Base-by-base conservation (phyloP, 2,329 filamentous ascomycete genomes). In the Epichloe aotearoae region DNA sequence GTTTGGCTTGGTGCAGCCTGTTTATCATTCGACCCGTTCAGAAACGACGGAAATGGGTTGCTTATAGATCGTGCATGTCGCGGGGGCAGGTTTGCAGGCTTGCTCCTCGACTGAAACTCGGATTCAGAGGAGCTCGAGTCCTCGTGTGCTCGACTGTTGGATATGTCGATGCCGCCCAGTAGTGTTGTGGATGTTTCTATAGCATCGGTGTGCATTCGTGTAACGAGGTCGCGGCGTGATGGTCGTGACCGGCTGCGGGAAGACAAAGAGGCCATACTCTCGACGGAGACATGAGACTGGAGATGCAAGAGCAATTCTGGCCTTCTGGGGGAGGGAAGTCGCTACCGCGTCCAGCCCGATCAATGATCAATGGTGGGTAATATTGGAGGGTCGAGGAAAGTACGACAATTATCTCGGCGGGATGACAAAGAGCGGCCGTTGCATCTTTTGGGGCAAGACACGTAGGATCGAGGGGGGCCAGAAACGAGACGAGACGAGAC, bases 11-110 rank as follows among this genome's bases (percentile, higher is more conserved):
- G 56, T 50, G 64, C 64, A 59, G 66, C 63, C 34, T 71, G 65
- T 59, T 74, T 75, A 66, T 78, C 82, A 61, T 80, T 82, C 55
- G 70, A 74, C 54, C 69, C 68, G 34, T 77, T 74, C 61, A 90
- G 87, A 34, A 89, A 67, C 17, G 80, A 82, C 7, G 86, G 83
- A 56, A 91, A 85, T 11, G 87, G 86, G 60, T 91, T 83, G 73
- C 87, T 93, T 70, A 85, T 79, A 50, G 87, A 90, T 50, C 86
- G 66, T 11, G 56, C 56, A 50, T 68, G 64, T 41, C 56, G 53
- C 14, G 62, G 55, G 20, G 56, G 53, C 33, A 39, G 44, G 34
- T 39, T 57, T 54, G 49, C 54, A 47, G 54, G 44, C 43, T 54
- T 61, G 49, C 52, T 59, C 44, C 55, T 55, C 7, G 62, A 61